phyloP scores from a whole-genome alignment of 2,329 filamentous ascomycete genomes.

The Lasiodiplodia hormozganensis region DNA sequence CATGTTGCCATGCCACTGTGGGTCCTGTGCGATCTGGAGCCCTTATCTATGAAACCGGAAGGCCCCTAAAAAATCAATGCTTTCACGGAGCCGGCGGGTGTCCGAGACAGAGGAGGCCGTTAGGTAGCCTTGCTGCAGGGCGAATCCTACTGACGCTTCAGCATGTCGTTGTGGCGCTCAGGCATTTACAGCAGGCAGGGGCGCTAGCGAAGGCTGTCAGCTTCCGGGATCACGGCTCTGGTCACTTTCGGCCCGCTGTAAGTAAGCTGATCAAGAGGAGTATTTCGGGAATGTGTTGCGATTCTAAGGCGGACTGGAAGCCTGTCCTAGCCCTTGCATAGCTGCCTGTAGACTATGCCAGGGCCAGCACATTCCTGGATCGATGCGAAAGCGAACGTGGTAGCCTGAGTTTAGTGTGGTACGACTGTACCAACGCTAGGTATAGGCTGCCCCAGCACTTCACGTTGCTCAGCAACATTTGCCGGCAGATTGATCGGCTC shows the following conservation, averaged over 20 bases:
- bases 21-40: conserved; percentile 11
- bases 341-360: conserved; percentile 2
- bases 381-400: conserved; percentile 17
- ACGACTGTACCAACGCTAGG: not conserved
- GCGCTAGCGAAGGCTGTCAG: conserved; percentile 15
- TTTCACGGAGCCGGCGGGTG: conserved; percentile 7
- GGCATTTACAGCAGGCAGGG: conserved; percentile 11
- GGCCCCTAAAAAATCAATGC: not conserved
- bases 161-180: conserved; percentile 1
- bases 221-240: conserved; percentile 20
- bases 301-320: conserved; percentile 11
- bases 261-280: conserved; percentile 21
- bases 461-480: conserved; percentile 6
- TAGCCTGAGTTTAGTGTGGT: not conserved
- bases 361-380: not conserved
- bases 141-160: conserved; percentile 10
- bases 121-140: conserved; percentile 21
- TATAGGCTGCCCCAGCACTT: conserved; percentile 10
- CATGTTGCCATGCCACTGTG: conserved; percentile 12
- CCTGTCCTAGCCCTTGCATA: conserved; percentile 20
- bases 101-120: conserved; percentile 19
- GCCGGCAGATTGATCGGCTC: conserved; percentile 16
- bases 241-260: conserved; percentile 21
- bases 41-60: conserved; percentile 11
- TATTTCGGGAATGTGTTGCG: conserved; percentile 21